Percentiles rank a stretch among this genome's conserved stretches.
Conservation (phyloP, 306 rosid species). For the Coriaria nepalensis region DNA sequence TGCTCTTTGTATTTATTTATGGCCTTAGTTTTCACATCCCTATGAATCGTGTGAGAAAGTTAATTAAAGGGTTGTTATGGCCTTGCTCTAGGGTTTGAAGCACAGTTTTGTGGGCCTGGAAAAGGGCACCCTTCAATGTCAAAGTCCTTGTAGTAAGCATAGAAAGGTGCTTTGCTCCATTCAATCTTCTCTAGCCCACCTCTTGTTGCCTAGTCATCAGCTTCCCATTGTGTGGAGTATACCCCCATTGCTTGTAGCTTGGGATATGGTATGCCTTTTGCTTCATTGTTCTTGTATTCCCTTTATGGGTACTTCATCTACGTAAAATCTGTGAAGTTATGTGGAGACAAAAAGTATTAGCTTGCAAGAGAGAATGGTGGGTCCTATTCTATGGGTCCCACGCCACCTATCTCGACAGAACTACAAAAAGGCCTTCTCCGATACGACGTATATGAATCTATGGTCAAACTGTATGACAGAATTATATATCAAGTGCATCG, state of each 20-base stretch:
- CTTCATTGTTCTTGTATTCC: conserved; percentile 11
- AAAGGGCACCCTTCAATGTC: conserved; percentile 6
- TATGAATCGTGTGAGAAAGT: too few species aligned
- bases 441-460: too few species aligned
- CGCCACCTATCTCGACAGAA: too few species aligned
- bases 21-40: too few species aligned
- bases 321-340: conserved; percentile 6
- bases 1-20: too few species aligned
- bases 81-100: too few species aligned
- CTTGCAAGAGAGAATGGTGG: neutral
- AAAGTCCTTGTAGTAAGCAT: conserved; percentile 5
- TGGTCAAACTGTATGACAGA: too few species aligned
- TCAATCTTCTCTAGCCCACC: conserved; percentile 7
- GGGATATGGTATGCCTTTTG: conserved; percentile 12
- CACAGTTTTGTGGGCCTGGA: too few species aligned
- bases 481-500: too few species aligned
- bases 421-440: too few species aligned
- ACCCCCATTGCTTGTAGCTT: conserved; percentile 8
- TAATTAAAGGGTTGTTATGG: too few species aligned
- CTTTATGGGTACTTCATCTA: conserved; percentile 12
- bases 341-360: neutral
- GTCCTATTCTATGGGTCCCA: too few species aligned
- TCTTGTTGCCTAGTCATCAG: conserved; percentile 11
- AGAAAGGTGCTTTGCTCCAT: conserved; percentile 10
- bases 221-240: conserved; percentile 9